Conservation (phyloP, 2,329 filamentous ascomycete genomes). For the Lasiodiplodia sp. region DNA sequence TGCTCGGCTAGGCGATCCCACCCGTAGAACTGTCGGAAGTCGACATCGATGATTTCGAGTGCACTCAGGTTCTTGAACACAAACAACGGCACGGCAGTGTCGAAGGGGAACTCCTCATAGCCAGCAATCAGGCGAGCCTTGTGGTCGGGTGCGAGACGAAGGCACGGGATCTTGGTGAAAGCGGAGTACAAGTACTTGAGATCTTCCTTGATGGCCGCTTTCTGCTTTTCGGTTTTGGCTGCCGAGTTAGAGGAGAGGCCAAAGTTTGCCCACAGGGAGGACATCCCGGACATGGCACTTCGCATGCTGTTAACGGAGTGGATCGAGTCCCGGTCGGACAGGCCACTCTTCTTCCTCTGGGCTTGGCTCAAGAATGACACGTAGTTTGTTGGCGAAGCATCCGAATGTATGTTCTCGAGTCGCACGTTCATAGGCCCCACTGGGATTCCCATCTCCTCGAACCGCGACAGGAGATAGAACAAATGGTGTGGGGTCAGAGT, state of each 20-base stretch:
- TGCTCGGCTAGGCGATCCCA: conserved; percentile 96
- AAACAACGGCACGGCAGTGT: conserved; percentile 94
- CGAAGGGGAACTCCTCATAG: conserved; percentile 97
- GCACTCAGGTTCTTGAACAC: conserved; percentile 97
- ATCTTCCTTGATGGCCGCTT: conserved; percentile 82
- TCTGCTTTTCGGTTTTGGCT: conserved; percentile 87
- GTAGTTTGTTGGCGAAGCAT: conserved; percentile 86
- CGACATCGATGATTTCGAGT: conserved; percentile 91
- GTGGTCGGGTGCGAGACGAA: conserved; percentile 90
- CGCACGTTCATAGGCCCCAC: conserved; percentile 97
- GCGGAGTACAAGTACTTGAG: conserved; percentile 96
- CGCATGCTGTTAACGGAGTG: conserved; percentile 96
- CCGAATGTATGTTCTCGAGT: conserved; percentile 91
- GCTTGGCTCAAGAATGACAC: conserved; percentile 91
- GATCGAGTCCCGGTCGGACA: conserved; percentile 87
- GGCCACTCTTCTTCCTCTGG: conserved; percentile 78
- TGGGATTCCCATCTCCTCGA: conserved; percentile 88
- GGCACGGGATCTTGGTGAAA: conserved; percentile 96
- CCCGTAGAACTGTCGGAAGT: conserved; percentile 95
- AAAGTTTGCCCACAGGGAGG: conserved; percentile 87
- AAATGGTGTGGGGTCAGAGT: conserved; percentile 95
- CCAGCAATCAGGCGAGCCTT: conserved; percentile 87
- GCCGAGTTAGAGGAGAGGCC: conserved; percentile 81
- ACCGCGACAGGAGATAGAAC: conserved; percentile 93
- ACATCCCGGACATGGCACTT: conserved; percentile 98